Conservation (phyloP, 106 monocot species). For the Iris macrosiphon region DNA sequence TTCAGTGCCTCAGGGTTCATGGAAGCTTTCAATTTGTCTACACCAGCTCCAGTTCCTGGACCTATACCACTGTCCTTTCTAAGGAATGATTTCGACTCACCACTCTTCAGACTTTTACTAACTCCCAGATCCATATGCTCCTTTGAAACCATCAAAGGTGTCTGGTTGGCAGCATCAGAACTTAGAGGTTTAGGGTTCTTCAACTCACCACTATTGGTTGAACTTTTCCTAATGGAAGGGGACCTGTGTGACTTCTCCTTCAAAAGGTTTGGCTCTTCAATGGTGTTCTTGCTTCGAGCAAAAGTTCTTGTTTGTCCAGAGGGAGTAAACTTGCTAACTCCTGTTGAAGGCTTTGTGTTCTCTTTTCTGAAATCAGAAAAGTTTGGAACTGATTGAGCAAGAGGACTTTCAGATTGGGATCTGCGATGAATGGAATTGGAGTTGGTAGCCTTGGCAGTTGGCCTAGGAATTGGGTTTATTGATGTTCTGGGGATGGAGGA, state of each 20-base stretch:
- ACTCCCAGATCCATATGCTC: slow-evolving; percentile 8
- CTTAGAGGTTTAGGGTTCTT: slow-evolving; percentile 40
- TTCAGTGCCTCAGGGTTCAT: slow-evolving; percentile 14
- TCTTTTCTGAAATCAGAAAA: slow-evolving; percentile 74
- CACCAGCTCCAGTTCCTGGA: slow-evolving; percentile 23
- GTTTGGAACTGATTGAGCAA: slow-evolving; percentile 68
- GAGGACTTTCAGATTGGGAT: slow-evolving; percentile 51
- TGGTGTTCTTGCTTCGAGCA: slow-evolving; percentile 56
- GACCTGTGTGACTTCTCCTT: slow-evolving; percentile 55
- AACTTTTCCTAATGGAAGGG: slow-evolving; percentile 52
- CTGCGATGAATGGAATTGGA: slow-evolving; percentile 30
- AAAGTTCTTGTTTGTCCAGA: slow-evolving; percentile 27
- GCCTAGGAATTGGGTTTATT: slow-evolving; percentile 33
- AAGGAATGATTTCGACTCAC: slow-evolving; percentile 25
- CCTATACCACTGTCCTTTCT: slow-evolving; percentile 39
- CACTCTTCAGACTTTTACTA: slow-evolving; percentile 21
- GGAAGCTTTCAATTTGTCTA: slow-evolving; percentile 13
- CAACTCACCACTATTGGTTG: slow-evolving; percentile 19
- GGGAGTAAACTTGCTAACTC: slow-evolving; percentile 21
- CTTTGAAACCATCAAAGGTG: neutral
- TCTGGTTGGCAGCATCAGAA: slow-evolving; percentile 19
- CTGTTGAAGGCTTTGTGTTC: slow-evolving; percentile 46
- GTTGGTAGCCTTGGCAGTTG: slow-evolving; percentile 28
- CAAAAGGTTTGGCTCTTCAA: slow-evolving; percentile 37
- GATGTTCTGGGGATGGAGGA: slow-evolving; percentile 37